A percentile compares a stretch with the other conserved stretches of the same genome.
These are phyloP conservation scores for Colletotrichum sp. DNA, from an alignment of 2,329 filamentous ascomycete species.

Conservation along the genomic window DNA sequence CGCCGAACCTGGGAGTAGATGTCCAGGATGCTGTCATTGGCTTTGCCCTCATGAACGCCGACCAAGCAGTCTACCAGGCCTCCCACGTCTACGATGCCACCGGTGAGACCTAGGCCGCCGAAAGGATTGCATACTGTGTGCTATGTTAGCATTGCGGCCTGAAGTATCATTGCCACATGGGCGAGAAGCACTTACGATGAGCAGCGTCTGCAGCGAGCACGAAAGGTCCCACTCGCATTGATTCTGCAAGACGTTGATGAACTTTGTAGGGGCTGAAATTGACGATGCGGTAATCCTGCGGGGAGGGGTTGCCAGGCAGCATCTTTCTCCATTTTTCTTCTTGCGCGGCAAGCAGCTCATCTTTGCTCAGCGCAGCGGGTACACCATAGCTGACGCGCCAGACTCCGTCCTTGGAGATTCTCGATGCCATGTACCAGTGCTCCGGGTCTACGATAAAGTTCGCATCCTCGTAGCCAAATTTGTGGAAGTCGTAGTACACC, in stretches of 20 bases:
- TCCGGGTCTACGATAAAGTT: background rate
- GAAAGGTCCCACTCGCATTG: background rate
- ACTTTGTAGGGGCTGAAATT: background rate
- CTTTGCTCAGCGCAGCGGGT: background rate
- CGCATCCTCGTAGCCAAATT: background rate
- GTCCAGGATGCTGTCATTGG: background rate
- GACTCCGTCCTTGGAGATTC: background rate
- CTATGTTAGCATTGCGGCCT: background rate
- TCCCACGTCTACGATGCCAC: background rate
- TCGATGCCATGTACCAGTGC: background rate
- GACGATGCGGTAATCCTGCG: background rate
- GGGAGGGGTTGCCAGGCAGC: background rate
- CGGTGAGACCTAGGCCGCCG: background rate
- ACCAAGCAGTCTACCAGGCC: background rate
- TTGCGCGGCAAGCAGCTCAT: background rate
- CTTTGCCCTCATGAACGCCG: background rate
- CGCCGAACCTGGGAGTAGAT: background rate
- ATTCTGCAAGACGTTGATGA: background rate
- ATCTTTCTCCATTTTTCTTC: background rate
- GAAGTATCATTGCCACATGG: background rate
- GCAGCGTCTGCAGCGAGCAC: background rate
- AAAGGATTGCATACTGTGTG: background rate
- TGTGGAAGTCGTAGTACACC: background rate
- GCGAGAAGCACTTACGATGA: background rate
- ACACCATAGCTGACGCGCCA: background rate